Base-by-base conservation (phyloP, 192 early-diverging fungal genomes). In the Physocladia obscura region DNA sequence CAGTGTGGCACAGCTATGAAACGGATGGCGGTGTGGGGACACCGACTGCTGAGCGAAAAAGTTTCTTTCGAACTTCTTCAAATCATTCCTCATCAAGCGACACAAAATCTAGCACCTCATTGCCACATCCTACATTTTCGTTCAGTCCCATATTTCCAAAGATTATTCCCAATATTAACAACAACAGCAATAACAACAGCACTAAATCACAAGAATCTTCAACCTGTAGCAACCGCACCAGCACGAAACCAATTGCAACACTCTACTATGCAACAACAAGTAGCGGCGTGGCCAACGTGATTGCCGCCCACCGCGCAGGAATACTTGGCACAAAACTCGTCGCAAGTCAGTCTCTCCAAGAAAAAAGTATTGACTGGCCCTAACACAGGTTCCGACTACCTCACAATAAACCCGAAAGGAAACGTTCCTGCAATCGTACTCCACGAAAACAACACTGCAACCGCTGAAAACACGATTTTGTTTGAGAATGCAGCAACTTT, bases 341-440 rank as follows among this genome's bases (percentile, higher is more conserved):
- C 17, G 51, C 74, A 67, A 49, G 73, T 54, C 35, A 51, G 74
- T 54, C 27, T 75, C 21, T 17, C 39, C 2, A 32, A 34, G 8
- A 40, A 75, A 22, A 76, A 32, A 30, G 30, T 75, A 0, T 30
- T 76, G 1, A 75, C 56, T 2, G 74, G 74, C 15, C 62, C 71
- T 5, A 71, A 77, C 15, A 36, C 48, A 4, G 73, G 73, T 4
- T 15, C 35, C 11, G 73, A 75, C 50, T 75, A 54, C 30, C 74
- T 57, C 50, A 27, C 74, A 22, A 52, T 75, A 37, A 75, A 75
- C 49, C 74, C 74, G 27, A 77, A 68, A 62, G 74, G 74, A 30
- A 59, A 59, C 57, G 57, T 59, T 35, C 57, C 57, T 59, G 34
- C 57, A 5, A 59, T 59, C 11, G 4, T 59, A 13, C 22, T 59